Evolutionary conservation across 257 asterid genomes (phyloP), one percentile per base, ranked within the genome.

Genomic region (Solanum etuberosum): DNA sequence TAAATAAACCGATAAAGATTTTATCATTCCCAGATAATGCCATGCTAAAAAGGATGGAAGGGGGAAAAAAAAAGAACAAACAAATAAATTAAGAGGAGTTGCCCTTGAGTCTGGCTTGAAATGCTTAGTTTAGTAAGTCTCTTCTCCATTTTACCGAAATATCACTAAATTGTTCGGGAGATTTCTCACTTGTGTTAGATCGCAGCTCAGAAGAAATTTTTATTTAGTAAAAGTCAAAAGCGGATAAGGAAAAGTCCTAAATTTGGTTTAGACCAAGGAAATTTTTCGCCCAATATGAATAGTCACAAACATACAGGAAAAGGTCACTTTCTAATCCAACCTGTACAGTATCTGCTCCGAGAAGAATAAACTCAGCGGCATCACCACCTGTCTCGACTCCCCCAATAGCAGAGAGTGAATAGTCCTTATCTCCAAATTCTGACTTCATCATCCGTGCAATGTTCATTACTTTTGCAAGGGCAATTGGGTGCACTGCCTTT

Each of bases 401-500:
- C 86, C 99, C 99, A 77, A 97, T 97, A 74, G 95, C 98, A 72
- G 99, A 97, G 83, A 97, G 98, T 38, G 99, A 94, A 72, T 38
- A 87, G 83, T 90, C 96, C 77, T 78, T 83, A 73, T 92, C 97
- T n/a, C 85, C 91, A 85, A 92, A 97, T 88, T 97, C 98, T 5
- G 88, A 88, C 88, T 92, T 93, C 93, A 97, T 94, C 99, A 97
- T 95, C 92, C 86, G 89, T 7, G 98, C 98, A 68, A 95, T 95
- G 94, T 84, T 93, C 98, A 97, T 95, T 71, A 97, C 99, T 90
- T 95, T 97, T 87, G 96, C 99, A 88, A 97, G 98, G 37, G 99
- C 99, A 89, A 97, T 97, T 46, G 99, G 99, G 89, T 97, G 99
- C 67, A 97, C 98, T 25, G 99, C 99, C 93, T 94, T 97, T 12